phyloP scores from a whole-genome alignment of 306 rosid species.

The Erythrophleum fordii region DNA sequence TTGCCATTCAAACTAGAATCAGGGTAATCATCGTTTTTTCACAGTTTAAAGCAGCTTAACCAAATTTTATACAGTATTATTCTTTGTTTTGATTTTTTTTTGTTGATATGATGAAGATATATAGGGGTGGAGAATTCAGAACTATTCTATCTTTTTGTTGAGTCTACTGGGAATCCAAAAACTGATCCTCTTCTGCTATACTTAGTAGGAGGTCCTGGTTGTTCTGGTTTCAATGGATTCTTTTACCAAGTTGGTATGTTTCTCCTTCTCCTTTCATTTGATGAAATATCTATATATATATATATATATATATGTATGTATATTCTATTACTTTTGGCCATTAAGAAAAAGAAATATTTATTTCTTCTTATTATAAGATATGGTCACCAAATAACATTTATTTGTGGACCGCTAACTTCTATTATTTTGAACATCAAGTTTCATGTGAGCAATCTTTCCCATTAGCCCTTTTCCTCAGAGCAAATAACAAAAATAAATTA shows the following conservation, averaged over 20 bases:
- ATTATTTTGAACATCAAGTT: not conserved
- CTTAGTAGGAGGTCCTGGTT: conserved; percentile 10
- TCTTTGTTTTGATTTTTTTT: not conserved
- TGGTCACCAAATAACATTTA: too few species aligned
- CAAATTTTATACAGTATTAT: too few species aligned
- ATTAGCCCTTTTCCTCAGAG: too few species aligned
- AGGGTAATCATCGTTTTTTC: not conserved
- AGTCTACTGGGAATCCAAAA: not conserved
- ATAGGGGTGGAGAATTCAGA: not conserved
- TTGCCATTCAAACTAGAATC: not conserved
- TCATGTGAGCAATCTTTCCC: not conserved
- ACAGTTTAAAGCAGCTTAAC: too few species aligned
- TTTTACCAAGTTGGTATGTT: not conserved
- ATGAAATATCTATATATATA: too few species aligned
- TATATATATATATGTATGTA: too few species aligned
- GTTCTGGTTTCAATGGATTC: not conserved
- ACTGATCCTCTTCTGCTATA: conserved; percentile 12
- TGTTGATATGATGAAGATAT: not conserved
- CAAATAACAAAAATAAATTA: too few species aligned
- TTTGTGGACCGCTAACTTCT: not conserved
- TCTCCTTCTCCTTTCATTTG: not conserved
- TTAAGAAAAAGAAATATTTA: too few species aligned
- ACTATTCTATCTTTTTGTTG: not conserved
- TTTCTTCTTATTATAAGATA: too few species aligned
- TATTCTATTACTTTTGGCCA: too few species aligned